Base-by-base conservation (phyloP, 2,329 filamentous ascomycete species). In the Monilinia laxa region DNA sequence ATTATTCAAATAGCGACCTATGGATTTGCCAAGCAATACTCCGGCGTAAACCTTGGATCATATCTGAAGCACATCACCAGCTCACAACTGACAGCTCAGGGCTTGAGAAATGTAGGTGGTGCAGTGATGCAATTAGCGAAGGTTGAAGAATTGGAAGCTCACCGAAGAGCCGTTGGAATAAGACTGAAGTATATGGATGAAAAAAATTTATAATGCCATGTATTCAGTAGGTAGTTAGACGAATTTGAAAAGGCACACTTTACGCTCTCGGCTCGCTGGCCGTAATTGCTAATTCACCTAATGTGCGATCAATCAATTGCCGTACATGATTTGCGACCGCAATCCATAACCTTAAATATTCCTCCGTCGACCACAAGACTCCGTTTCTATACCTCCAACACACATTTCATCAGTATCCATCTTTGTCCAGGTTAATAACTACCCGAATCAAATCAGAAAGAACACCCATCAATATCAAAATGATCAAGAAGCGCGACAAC, bases 41-140 rank as follows among this genome's bases (percentile, higher is more conserved):
- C 93, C 7, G 95, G 95, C 63, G 95, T 99, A 76, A 99, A 97
- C 78, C 85, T 99, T 7, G 92, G 87, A 42, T 98, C 94, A 2
- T 99, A 97, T 80, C 86, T 97, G 78, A 99, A 99, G 82, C 93
- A 98, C 82, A 97, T 99, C 75, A 99, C 95, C 49, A 95, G 91
- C 80, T 92, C 93, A 0, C 91, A 96, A 78, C 84, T 99, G 69
- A 96, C 92, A 1, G 86, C 88, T 23, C 85, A 97, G 74, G 95
- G 95, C 28, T 81, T 99, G 69, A 85, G 85, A 73, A 95, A 96
- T 74, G 90, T 99, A 2, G 92, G 94, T 45, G 81, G 83, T 64
- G 93, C 95, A 5, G 95, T 99, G 63, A 97, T 98, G 92, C 90
- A 94, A 78, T 83, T 99, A 58, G 95, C 95, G 31, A 91, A 91